These are phyloP conservation scores for Vickermania ingenoplastis DNA, from an alignment of 208 protist genomes.

Conservation along the genomic window DNA sequence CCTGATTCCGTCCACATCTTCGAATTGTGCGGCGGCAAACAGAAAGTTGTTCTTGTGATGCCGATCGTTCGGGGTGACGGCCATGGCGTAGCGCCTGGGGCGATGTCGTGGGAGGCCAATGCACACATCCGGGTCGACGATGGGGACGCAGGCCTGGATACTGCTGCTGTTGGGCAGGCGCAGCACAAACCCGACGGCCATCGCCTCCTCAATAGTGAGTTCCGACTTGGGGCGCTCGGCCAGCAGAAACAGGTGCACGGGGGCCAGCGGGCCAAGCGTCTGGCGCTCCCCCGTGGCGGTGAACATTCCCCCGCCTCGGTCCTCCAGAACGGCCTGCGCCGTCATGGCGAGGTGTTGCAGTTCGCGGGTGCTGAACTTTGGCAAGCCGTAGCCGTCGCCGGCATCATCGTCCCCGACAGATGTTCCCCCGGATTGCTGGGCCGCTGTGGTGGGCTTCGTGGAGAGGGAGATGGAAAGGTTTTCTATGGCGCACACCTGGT, in stretches of 20 bases:
- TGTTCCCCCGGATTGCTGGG: neutral
- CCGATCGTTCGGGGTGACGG: conserved; percentile 63
- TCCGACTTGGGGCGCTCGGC: conserved; percentile 41
- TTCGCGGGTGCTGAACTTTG: neutral
- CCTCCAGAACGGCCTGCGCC: neutral
- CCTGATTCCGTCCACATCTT: conserved; percentile 15
- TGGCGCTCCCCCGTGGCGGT: neutral
- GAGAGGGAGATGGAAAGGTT: neutral
- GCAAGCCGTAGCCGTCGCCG: neutral
- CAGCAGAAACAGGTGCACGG: conserved; percentile 70
- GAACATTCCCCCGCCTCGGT: neutral
- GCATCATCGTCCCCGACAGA: neutral
- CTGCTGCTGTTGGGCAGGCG: conserved; percentile 59
- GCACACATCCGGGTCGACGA: conserved; percentile 72
- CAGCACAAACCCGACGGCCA: conserved; percentile 63
- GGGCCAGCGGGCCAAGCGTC: conserved; percentile 12
- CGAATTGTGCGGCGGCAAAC: conserved; percentile 54
- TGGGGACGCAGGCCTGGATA: conserved; percentile 70
- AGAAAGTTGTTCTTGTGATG: conserved; percentile 68
- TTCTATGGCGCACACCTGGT: conserved; percentile 3
- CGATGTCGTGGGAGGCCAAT: conserved; percentile 61
- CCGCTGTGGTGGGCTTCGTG: neutral
- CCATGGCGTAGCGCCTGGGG: conserved; percentile 50
- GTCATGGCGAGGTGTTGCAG: neutral
- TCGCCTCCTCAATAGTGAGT: conserved; percentile 60